These are phyloP conservation scores for Microdochium nivale DNA, from an alignment of 2,329 filamentous ascomycete genomes.

Conservation along the genomic window DNA sequence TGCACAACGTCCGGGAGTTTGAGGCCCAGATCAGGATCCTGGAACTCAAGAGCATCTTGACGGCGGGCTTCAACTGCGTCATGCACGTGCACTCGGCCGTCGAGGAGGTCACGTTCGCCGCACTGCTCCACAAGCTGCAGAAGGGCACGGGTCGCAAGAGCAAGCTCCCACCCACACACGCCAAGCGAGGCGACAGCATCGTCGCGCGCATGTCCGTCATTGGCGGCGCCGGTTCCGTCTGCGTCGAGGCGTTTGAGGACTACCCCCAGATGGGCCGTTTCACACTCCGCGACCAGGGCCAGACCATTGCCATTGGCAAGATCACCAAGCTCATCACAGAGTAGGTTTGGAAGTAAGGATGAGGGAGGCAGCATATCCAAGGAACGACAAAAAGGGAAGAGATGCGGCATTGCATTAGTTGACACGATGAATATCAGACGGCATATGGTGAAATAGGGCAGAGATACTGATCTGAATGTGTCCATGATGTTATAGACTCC, in stretches of 20 bases:
- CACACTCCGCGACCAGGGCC: slow-evolving; percentile 85
- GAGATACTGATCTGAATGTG: no score
- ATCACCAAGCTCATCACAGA: slow-evolving; percentile 74
- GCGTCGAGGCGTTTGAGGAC: slow-evolving; percentile 90
- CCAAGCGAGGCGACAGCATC: slow-evolving; percentile 72
- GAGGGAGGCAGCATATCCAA: background rate
- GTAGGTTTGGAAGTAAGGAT: background rate
- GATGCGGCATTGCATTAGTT: background rate
- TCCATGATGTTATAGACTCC: no score
- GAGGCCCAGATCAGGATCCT: slow-evolving; percentile 96
- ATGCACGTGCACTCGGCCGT: slow-evolving; percentile 95
- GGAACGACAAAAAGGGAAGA: background rate
- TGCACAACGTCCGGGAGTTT: slow-evolving; percentile 82
- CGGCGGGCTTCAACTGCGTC: slow-evolving; percentile 95
- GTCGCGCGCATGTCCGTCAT: slow-evolving; percentile 87
- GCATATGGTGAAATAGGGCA: no score
- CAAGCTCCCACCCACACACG: slow-evolving; percentile 87
- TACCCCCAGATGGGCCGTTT: slow-evolving; percentile 91
- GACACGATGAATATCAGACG: no score
- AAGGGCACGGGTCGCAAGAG: slow-evolving; percentile 91
- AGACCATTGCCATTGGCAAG: slow-evolving; percentile 99
- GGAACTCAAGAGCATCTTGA: slow-evolving; percentile 88
- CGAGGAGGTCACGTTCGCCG: slow-evolving; percentile 89
- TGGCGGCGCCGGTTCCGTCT: slow-evolving; percentile 77
- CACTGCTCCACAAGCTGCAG: slow-evolving; percentile 86